Percentiles rank a stretch among this genome's conserved stretches.
Conservation (phyloP, 805 yeast species). For the Teunomyces aglyptinius region DNA sequence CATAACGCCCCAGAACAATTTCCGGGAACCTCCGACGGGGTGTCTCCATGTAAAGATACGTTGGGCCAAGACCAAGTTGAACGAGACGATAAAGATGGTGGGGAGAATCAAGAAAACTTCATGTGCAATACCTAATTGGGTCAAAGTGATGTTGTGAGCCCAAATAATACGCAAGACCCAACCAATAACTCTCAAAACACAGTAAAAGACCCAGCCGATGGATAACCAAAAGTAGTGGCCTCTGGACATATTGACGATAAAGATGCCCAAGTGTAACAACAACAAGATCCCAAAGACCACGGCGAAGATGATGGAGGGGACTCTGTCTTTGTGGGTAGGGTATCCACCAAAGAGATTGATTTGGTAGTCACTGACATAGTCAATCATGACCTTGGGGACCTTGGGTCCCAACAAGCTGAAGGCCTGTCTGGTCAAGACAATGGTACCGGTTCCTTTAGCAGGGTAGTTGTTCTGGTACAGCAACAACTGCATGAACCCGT, state of each 20-base stretch:
- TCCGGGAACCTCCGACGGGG: slow-evolving; percentile 62
- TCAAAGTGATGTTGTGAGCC: slow-evolving; percentile 49
- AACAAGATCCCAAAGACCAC: slow-evolving; percentile 51
- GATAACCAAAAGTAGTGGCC: slow-evolving; percentile 62
- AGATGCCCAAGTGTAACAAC: slow-evolving; percentile 48
- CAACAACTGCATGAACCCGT: slow-evolving; percentile 29
- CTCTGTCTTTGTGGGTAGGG: slow-evolving; percentile 51
- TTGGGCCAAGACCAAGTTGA: slow-evolving; percentile 66
- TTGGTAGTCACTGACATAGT: slow-evolving; percentile 39
- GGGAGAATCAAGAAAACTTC: slow-evolving; percentile 58
- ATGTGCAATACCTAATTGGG: slow-evolving; percentile 54
- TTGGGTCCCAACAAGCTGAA: slow-evolving; percentile 28
- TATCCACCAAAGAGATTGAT: slow-evolving; percentile 63
- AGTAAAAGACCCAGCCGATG: slow-evolving; percentile 53
- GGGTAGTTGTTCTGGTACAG: slow-evolving; percentile 29
- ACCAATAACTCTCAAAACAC: slow-evolving; percentile 54
- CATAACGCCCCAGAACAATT: slow-evolving; percentile 52
- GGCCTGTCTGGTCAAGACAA: slow-evolving; percentile 27
- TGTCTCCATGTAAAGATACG: slow-evolving; percentile 76
- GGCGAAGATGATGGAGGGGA: slow-evolving; percentile 57
- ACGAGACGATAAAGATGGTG: slow-evolving; percentile 54
- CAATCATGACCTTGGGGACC: slow-evolving; percentile 41
- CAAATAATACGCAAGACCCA: slow-evolving; percentile 58
- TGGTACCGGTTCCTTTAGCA: slow-evolving; percentile 31
- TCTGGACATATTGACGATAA: slow-evolving; percentile 45